phyloP scores from a whole-genome alignment of 2,329 filamentous ascomycete genomes.

The Pseudocercospora pini-densiflorae region DNA sequence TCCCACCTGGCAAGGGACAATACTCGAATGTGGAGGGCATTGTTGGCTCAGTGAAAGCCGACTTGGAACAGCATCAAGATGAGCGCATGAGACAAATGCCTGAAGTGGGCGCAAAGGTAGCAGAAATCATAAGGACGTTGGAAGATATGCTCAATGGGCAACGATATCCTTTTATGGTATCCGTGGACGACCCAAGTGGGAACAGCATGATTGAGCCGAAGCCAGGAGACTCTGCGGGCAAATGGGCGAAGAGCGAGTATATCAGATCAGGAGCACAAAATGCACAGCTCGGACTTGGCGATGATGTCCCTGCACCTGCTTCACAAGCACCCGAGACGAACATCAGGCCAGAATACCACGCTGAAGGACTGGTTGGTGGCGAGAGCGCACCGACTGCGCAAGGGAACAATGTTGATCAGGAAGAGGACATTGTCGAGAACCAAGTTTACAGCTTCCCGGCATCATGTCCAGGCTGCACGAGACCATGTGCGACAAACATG shows the following conservation, averaged over 20 bases:
- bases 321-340: conserved; percentile 60
- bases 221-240: conserved; percentile 74
- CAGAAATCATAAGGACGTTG: conserved; percentile 73
- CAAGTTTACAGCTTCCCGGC: conserved; percentile 93
- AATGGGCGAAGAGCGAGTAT: conserved; percentile 88
- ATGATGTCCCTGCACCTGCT: conserved; percentile 45
- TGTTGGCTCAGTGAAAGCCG: conserved; percentile 75
- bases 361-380: conserved; percentile 46
- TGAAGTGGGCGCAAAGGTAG: conserved; percentile 78
- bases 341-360: conserved; percentile 58
- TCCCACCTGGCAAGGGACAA: conserved; percentile 87
- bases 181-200: conserved; percentile 86
- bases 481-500: conserved; percentile 89
- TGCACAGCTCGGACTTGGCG: conserved; percentile 75
- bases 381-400: conserved; percentile 20
- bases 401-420: conserved; percentile 48
- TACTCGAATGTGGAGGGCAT: conserved; percentile 94
- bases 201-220: conserved; percentile 97
- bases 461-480: conserved; percentile 87
- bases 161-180: conserved; percentile 84
- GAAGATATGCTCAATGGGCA: conserved; percentile 77
- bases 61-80: conserved; percentile 82
- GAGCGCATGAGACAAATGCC: conserved; percentile 76
- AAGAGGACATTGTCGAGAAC: conserved; percentile 84
- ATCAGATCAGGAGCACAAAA: conserved; percentile 84